Base-by-base conservation (phyloP, 371 early-diverging fungal genomes). In the Lichtheimia hyalospora region DNA sequence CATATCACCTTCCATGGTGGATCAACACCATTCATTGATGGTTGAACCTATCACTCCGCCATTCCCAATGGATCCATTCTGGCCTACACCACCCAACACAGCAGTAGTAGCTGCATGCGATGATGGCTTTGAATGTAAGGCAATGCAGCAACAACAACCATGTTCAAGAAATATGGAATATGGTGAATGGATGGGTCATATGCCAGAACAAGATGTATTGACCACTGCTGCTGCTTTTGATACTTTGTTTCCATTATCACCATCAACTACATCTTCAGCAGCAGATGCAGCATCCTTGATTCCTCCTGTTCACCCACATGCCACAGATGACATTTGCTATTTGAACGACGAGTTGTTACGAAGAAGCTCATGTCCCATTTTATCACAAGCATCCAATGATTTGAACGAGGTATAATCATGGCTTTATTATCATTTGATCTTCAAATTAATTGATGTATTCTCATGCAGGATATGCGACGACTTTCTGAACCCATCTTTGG, bases 401-500 rank as follows among this genome's bases (percentile, higher is more conserved):
- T 41, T 52, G n/a, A 52, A 20, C 25, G 53, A 53, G 53, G 53
- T 53, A 53, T 20, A 20, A 5, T 27, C 15, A 28, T 15, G 16
- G 28, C 14, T 16, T 15, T 14, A 25, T 25, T 5, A 2, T 51
- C 27, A 28, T 15, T 3, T 24, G n/a, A 14, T 25, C n/a, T 5
- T 25, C 0, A 21, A 39, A 53, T 18, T 40, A 18, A 40, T 13
- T 24, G 43, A 24, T 25, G 24, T 4, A 41, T 27, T 21, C n/a
- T 54, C n/a, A 40, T 27, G 20, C 23, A 55, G 56, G 56, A 39
- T 43, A 41, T 25, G 27, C 24, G 56, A 18, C 39, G 56, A 55
- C 56, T 55, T 6, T 55, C 56, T 1, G 56, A 55, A 20, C 56
- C 56, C 46, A 55, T 55, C 44, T 55, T 40, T 25, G 42, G 14